Conservation (phyloP, 495 filamentous ascomycete genomes). For the Filosporella fistucella region DNA sequence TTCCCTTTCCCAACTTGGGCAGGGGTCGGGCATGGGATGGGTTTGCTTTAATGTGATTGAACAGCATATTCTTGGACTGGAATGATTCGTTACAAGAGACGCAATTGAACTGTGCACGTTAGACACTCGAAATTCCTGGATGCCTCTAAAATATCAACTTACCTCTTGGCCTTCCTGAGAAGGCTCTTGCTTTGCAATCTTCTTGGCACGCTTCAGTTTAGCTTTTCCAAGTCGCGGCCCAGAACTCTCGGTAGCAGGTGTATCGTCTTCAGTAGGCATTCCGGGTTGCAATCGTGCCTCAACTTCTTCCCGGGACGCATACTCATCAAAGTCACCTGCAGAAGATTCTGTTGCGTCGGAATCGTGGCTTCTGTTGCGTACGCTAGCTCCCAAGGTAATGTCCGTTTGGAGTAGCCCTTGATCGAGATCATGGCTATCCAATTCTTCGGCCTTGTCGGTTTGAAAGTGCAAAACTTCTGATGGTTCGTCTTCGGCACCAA, state of each 20-base stretch:
- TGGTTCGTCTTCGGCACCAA: not conserved
- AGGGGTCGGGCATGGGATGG: constrained; percentile 17
- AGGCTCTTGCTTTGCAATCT: constrained; percentile 56
- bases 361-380: not conserved
- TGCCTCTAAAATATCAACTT: not conserved
- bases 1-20: constrained; percentile 8
- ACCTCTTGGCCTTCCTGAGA: constrained; percentile 28
- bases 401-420: too few species aligned
- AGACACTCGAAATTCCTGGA: not conserved
- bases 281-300: constrained; percentile 27
- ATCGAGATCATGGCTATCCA: not conserved
- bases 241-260: constrained; percentile 17
- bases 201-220: constrained; percentile 82
- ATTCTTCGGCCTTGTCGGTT: not conserved
- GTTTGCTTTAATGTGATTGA: constrained; percentile 68
- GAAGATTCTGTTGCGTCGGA: not conserved
- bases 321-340: constrained; percentile 34
- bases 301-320: constrained; percentile 39
- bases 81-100: constrained; percentile 56
- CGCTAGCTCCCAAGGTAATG: not conserved
- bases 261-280: constrained; percentile 1
- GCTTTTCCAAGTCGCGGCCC: constrained; percentile 63
- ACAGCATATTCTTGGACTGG: constrained; percentile 63
- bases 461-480: not conserved
- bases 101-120: constrained; percentile 44